Conservation (phyloP, 225 moss, liverwort and hornwort genomes). For the Polytrichum formosum region DNA sequence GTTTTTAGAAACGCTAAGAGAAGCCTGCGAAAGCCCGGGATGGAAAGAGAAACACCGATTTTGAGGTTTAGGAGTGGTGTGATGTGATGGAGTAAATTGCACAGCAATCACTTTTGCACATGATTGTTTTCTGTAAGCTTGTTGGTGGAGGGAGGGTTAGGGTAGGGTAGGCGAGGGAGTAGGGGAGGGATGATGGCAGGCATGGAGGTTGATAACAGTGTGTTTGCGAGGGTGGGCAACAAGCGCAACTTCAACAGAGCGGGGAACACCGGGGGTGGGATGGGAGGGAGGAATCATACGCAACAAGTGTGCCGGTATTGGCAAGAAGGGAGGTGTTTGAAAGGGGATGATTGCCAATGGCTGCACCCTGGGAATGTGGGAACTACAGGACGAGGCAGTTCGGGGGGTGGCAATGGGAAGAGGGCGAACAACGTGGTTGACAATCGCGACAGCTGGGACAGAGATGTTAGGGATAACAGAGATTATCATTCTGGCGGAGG, state of each 20-base stretch:
- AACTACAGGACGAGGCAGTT: constrained; percentile 72
- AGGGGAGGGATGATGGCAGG: constrained; percentile 58
- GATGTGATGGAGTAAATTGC: no score
- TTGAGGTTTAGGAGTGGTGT: no score
- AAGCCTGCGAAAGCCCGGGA: no score
- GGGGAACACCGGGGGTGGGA: constrained; percentile 41
- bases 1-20: no score
- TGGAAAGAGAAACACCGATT: no score
- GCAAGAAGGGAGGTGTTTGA: constrained; percentile 82
- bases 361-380: constrained; percentile 82
- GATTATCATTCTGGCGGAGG: constrained; percentile 2
- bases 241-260: constrained; percentile 75
- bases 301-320: constrained; percentile 88
- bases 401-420: constrained; percentile 58
- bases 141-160: no score
- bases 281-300: constrained; percentile 26
- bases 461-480: constrained; percentile 19
- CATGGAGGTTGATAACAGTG: constrained; percentile 96
- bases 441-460: constrained; percentile 21
- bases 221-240: constrained; percentile 68
- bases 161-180: not conserved
- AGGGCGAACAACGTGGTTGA: constrained; percentile 59
- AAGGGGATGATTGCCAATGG: constrained; percentile 93
- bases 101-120: no score
- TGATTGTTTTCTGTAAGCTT: no score